Percentiles rank a stretch among this genome's conserved stretches.
These are phyloP conservation scores for Aphanomyces stellatus DNA, from an alignment of 352 stramenopile genomes.

Conservation along the genomic window DNA sequence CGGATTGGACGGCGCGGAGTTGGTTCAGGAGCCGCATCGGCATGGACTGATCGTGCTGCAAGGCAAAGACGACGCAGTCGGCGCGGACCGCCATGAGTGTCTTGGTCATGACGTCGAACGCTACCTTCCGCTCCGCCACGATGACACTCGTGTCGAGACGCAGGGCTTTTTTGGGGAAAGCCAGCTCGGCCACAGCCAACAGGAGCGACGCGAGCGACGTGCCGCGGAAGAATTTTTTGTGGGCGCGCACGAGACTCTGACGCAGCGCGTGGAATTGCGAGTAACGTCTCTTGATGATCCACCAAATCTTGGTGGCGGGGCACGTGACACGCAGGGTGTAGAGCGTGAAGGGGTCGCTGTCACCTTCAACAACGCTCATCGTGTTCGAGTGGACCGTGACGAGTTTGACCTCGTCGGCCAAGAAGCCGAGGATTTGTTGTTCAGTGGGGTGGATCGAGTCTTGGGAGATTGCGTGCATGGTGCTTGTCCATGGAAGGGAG, in stretches of 20 bases:
- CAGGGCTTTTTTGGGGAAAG: conserved; percentile 9
- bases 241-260: conserved; percentile 31
- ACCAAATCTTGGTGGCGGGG: conserved; percentile 30
- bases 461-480: not conserved
- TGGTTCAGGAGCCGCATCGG: too few relatives aligned
- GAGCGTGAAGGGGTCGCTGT: conserved; percentile 37
- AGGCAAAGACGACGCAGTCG: not conserved
- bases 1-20: not conserved
- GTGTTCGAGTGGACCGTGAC: conserved; percentile 4
- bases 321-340: conserved; percentile 57
- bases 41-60: not conserved
- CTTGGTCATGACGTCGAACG: not conserved
- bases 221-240: not conserved
- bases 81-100: conserved; percentile 1
- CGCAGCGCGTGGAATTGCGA: conserved; percentile 59
- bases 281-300: conserved; percentile 50
- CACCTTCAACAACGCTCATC: not conserved
- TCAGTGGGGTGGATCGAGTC: not conserved
- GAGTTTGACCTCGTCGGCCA: conserved; percentile 5
- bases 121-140: not conserved
- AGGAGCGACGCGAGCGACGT: not conserved
- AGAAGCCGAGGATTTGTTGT: not conserved
- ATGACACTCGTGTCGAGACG: not conserved
- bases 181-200: not conserved
- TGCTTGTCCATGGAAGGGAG: not conserved